A percentile compares a stretch with the other conserved stretches of the same genome.
Conservation (phyloP, 2,329 filamentous ascomycete species). For the Metarhizium album region DNA sequence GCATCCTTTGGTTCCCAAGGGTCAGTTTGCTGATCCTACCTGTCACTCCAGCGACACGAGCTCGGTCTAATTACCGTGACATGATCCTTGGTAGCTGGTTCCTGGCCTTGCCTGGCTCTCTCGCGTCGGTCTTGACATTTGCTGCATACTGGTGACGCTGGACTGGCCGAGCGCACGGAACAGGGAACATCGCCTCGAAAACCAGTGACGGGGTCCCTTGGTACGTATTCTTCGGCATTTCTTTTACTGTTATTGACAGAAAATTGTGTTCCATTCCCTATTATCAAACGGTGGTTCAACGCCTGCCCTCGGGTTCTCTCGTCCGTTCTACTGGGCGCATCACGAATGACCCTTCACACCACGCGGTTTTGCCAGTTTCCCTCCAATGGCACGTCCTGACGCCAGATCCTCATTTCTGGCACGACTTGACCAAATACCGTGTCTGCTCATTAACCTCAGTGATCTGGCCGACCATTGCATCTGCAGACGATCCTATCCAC, state of each 20-base stretch:
- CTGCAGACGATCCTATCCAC: background rate
- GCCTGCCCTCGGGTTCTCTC: too few relatives aligned
- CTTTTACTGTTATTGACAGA: too few relatives aligned
- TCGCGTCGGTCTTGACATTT: background rate
- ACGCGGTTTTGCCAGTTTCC: background rate
- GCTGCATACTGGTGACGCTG: background rate
- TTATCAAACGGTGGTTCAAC: too few relatives aligned
- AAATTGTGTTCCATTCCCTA: too few relatives aligned
- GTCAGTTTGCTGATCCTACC: background rate
- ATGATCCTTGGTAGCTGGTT: background rate
- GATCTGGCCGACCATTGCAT: background rate
- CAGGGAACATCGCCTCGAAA: background rate
- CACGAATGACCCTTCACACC: background rate
- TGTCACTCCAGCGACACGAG: background rate
- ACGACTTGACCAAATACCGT: background rate
- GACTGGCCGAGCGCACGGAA: background rate
- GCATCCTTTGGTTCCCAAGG: background rate
- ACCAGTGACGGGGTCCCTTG: background rate
- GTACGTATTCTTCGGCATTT: background rate
- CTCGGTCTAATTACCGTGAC: background rate
- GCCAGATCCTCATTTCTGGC: background rate
- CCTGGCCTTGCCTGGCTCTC: background rate
- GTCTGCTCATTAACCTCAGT: background rate
- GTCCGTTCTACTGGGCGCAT: too few relatives aligned
- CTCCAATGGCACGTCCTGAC: background rate